phyloP scores from a whole-genome alignment of 495 filamentous ascomycete genomes.

The Massariosphaeria phaeospora region DNA sequence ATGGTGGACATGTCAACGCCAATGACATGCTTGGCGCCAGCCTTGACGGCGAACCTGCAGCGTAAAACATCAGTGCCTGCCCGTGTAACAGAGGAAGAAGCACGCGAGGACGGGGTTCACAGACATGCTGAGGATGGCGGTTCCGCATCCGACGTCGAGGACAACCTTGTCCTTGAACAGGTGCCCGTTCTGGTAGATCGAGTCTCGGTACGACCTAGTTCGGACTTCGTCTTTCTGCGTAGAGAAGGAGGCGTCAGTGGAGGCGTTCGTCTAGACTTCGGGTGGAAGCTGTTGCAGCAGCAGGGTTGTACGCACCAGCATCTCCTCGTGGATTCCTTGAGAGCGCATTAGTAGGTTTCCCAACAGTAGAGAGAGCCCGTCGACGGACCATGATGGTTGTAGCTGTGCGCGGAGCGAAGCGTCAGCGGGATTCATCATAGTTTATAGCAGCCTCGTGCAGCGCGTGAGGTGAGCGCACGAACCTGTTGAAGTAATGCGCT shows the following conservation, averaged over 20 bases:
- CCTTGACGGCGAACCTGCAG: conserved; percentile 88
- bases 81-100: neutral
- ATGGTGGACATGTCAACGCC: conserved; percentile 97
- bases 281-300: conserved; percentile 7
- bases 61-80: conserved; percentile 7
- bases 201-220: conserved; percentile 90
- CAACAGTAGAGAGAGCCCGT: conserved; percentile 23
- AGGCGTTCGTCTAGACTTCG: conserved; percentile 18
- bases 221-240: conserved; percentile 94
- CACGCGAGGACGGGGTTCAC: conserved; percentile 33
- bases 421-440: conserved; percentile 24
- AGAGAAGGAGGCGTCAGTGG: conserved; percentile 16
- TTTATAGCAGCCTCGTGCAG: too few species aligned
- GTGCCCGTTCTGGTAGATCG: conserved; percentile 91
- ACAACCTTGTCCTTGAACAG: conserved; percentile 98
- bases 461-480: conserved; percentile 33
- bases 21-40: conserved; percentile 89
- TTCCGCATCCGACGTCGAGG: conserved; percentile 96
- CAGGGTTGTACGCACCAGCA: conserved; percentile 67
- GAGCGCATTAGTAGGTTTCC: conserved; percentile 28
- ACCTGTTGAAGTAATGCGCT: conserved; percentile 97
- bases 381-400: conserved; percentile 86
- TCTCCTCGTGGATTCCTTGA: conserved; percentile 92
- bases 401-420: conserved; percentile 54
- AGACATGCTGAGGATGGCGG: conserved; percentile 80